Base-by-base conservation (phyloP, 305 asterid genomes). In the Fraxinus velutina region DNA sequence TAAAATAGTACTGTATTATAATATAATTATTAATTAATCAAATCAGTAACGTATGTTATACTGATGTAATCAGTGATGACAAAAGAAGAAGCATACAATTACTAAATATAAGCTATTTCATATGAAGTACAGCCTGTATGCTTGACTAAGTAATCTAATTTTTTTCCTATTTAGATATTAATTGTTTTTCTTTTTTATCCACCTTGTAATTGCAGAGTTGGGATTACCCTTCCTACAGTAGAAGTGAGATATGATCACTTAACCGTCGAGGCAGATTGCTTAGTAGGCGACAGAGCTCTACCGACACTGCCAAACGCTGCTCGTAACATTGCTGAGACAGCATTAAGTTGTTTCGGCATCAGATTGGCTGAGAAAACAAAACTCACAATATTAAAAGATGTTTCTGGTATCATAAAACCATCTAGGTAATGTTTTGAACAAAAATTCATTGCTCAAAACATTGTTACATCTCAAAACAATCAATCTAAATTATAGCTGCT, bases 351-450 rank as follows among this genome's bases (percentile, higher is more conserved):
- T 55, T 17, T 55, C 0, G 90, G 91, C 19, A 75, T 90, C 32
- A 81, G 32, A 24, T 74, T 83, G 75, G 86, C 89, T 0, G 75
- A 86, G 30, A 83, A 80, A 72, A 84, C 86, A 5, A 87, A 84
- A 44, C 82, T 87, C 13, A 80, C 85, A 1, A 86, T 90, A 17
- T 82, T 90, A 2, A 90, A 88, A 80, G 80, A 87, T 60, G 87
- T 79, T 73, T 88, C 90, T 30, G 93, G 89, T 21, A 87, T 88
- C 39, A 86, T 90, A 4, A 90, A 87, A 79, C 89, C 91, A 2
- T 90, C 90, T 10, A 90, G 90, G 91, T 80, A 83, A 68, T 1
- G 64, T 55, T 55, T 55, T 17, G 7, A 50, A 50, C 57, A 13
- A 47, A 13, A 47, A 47, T n/a, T 15, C 22, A 15, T n/a, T 52